Base-by-base conservation (phyloP, 768 basidiomycete species). In the Kwoniella dendrophila region DNA sequence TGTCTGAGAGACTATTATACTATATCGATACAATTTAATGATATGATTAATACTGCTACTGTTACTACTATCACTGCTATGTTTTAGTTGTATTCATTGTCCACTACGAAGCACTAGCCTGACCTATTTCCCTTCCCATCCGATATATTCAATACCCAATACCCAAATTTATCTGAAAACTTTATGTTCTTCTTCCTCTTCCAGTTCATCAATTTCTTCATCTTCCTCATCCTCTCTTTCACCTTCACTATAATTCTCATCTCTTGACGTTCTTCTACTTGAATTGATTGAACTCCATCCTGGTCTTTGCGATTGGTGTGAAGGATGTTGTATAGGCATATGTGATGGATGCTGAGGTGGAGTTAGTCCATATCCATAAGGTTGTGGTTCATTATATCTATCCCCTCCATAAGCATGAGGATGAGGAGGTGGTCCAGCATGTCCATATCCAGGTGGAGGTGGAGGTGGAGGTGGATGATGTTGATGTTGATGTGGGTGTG, bases 201-300 rank as follows among this genome's bases (percentile, higher is more conserved):
- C 65, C 12, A 61, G 24, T 44, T 67, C 65, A 41, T 62, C 56
- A n/a, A 56, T 60, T 45, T 67, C 65, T 24, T 67, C 65, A 16
- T 62, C 60, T 38, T 67, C 65, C 47, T 66, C 64, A 14, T 50
- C 55, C 33, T 54, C 65, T 36, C 48, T 60, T 27, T 54, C 63
- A 18, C 57, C 64, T 36, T 47, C 63, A 26, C 56, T 63, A 50
- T 32, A 53, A 27, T 38, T 61, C 41, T 52, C 61, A 47, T 63
- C 65, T 50, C 59, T 58, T 18, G 44, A 54, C 5, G 43, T 53
- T 30, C 63, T 36, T 26, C 56, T 53, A 16, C 36, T 44, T 10
- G 32, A 49, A 22, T 41, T 53, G 8, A 36, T 33, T n/a, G 40
- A 43, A 8, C 32, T 10, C 34, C 45, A 41, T 40, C 40, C 63